Evolutionary conservation across 2,329 filamentous ascomycete species (phyloP), one percentile per base, ranked within the genome.

Genomic region (Curvularia sp.): DNA sequence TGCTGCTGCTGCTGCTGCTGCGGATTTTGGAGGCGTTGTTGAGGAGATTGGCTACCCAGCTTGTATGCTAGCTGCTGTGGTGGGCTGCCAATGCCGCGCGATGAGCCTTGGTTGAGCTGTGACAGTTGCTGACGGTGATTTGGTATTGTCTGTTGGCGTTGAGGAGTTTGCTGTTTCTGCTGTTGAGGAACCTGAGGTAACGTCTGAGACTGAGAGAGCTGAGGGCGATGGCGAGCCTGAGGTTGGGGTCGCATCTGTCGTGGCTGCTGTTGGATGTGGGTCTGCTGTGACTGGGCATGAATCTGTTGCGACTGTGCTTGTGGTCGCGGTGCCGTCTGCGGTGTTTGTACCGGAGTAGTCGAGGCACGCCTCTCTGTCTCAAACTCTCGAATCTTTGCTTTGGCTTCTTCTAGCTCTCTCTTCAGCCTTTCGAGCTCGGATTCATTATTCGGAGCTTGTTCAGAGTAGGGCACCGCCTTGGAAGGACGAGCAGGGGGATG

Each of bases 381-480:
- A 5, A 76, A 63, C 53, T 75, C 63, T 28, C 70, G 67, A 18
- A 77, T 75, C 12, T 70, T 69, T 7, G 73, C 74, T 53, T 68
- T 74, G n/a, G 74, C 73, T 60, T 75, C 74, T 42, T 76, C 74
- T 7, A 75, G 63, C 50, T 76, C 72, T 53, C 57, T 70, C 60
- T 72, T 74, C 63, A 76, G 71, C 57, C 67, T 71, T 51, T 75
- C 74, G 19, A 76, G 54, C 58, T 76, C 73, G 1, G 71, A 68
- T 30, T 68, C 68, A 27, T 43, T 60, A 42, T 52, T 69, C 3
- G 63, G 55, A n/a, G 65, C 55, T 39, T 68, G 67, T n/a, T 21
- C 32, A 4, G 61, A 51, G 34, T 65, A 64, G 7, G 55, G 64
- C 25, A 60, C 39, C 15, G 63, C 45, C 36, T 73, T 68, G 21